Base-by-base conservation (phyloP, 1,284 basidiomycete species). In the Phylloboletellus chloephorus region DNA sequence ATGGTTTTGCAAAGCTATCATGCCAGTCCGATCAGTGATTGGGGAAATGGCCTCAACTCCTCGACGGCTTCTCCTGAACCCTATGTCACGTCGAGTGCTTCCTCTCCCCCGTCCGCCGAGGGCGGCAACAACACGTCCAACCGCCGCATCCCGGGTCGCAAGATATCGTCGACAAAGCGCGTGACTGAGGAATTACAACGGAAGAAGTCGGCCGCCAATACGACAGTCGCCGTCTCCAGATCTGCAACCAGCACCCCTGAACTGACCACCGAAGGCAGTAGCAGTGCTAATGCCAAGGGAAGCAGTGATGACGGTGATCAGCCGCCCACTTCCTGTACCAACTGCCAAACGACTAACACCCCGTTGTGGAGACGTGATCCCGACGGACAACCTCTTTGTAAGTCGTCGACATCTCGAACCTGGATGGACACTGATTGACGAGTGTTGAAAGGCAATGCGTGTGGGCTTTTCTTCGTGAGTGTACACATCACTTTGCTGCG, bases 291-390 rank as follows among this genome's bases (percentile, higher is more conserved):
- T 35, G 58, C 52, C 41, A 74, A 71, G 47, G 69, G 66, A 26
- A 66, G 61, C 29, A 74, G 73, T 21, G 88, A 88, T 44, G 83
- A 85, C 36, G 74, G 72, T 32, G 84, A 86, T 36, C 68, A 72
- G 41, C 60, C 74, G 5, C 84, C 86, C 4, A 97, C 91, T 2
- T 72, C 88, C 20, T 97, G 93, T 63, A 92, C 88, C 9, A 97
- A 97, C 61, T 97, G 93, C 65, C 82, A 89, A 57, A 97, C 94
- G 39, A 95, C 89, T 21, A 97, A 92, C 62, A 97, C 93, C 29
- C 93, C 93, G 1, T 68, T 97, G 41, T 97, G 93, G 93, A 77
- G 93, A 60, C 74, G 94, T 52, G 92, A 97, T 68, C 89, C 92
- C 1, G 92, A 97, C 51, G 93, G 93, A 17, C 90, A 95, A 61